A percentile compares a stretch with the other conserved stretches of the same genome.
Evolutionary conservation across 2,329 filamentous ascomycete species (phyloP).

Genomic region (Madurella fahalii): DNA sequence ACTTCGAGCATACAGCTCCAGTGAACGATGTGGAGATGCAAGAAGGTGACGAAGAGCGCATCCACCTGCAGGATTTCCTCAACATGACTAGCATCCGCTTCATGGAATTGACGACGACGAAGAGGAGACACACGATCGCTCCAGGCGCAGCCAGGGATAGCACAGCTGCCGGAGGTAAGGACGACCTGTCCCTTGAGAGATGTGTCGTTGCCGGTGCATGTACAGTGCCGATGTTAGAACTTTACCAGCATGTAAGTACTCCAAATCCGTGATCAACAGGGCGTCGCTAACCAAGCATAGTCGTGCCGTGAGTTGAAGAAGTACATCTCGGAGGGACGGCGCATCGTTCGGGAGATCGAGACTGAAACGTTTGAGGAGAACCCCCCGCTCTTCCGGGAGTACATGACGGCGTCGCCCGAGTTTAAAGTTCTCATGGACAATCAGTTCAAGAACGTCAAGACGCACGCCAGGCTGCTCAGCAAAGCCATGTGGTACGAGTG

Average conservation of each 20-base stretch:
- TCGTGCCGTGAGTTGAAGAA: conserved; percentile 93
- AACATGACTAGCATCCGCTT: conserved; percentile 96
- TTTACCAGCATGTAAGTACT: conserved; percentile 77
- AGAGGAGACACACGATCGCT: conserved; percentile 78
- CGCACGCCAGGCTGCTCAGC: conserved; percentile 80
- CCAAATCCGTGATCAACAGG: background rate
- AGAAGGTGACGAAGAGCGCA: conserved; percentile 56
- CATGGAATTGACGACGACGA: conserved; percentile 97
- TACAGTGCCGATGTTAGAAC: conserved; percentile 85
- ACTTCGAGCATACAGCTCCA: conserved; percentile 41
- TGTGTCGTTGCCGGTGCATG: conserved; percentile 87
- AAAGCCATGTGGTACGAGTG: conserved; percentile 99
- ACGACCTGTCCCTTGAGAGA: conserved; percentile 62
- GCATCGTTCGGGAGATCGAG: conserved; percentile 88
- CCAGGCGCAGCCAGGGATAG: conserved; percentile 47
- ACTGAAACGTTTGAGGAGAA: conserved; percentile 85
- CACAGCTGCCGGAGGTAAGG: conserved; percentile 38
- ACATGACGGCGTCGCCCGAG: conserved; percentile 77
- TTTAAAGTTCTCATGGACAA: conserved; percentile 87
- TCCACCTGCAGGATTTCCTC: conserved; percentile 87
- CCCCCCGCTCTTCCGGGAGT: conserved; percentile 86
- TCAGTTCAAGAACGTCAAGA: conserved; percentile 96
- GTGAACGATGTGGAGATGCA: conserved; percentile 41
- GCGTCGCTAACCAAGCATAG: conserved; percentile 13
- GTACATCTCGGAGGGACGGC: conserved; percentile 89